A percentile compares a stretch with the other conserved stretches of the same genome.
Conservation (phyloP, 108 stramenopile genomes). For the Cyclotella sp. region DNA sequence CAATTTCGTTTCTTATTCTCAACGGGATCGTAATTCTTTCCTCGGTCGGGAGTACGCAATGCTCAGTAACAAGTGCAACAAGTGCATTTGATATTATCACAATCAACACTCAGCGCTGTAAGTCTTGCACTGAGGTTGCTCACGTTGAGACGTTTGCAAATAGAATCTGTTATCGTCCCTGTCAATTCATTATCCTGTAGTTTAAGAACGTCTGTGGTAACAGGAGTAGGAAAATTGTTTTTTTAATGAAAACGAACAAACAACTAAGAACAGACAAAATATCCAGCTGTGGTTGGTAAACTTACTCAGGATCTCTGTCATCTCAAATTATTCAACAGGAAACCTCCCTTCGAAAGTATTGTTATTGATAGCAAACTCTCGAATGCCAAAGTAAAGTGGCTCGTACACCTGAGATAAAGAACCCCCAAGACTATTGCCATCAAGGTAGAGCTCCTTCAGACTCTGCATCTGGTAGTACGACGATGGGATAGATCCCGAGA, state of each 20-base stretch:
- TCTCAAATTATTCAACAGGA: slow-evolving; percentile 38
- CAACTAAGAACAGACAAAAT: neutral
- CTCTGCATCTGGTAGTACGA: slow-evolving; percentile 16
- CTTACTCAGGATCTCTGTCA: slow-evolving; percentile 26
- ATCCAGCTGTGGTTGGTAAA: neutral
- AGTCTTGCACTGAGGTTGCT: slow-evolving; percentile 20
- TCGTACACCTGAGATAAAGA: slow-evolving; percentile 19
- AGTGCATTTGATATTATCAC: slow-evolving; percentile 24
- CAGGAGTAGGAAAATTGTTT: neutral
- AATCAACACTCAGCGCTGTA: slow-evolving; percentile 23
- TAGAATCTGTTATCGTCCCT: slow-evolving; percentile 22
- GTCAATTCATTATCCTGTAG: slow-evolving; percentile 30
- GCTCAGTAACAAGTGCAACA: slow-evolving; percentile 31
- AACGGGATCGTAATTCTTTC: too few species aligned
- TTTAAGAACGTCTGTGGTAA: slow-evolving; percentile 19
- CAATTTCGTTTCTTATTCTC: neutral
- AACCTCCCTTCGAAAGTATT: slow-evolving; percentile 36
- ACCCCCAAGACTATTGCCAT: slow-evolving; percentile 15
- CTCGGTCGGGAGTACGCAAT: too few species aligned
- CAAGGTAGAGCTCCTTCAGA: slow-evolving; percentile 23
- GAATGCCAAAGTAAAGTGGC: slow-evolving; percentile 22
- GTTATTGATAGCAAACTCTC: slow-evolving; percentile 24
- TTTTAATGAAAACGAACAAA: neutral
- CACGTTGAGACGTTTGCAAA: slow-evolving; percentile 25
- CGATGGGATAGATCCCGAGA: slow-evolving; percentile 20